Base-by-base conservation (phyloP, 352 stramenopile species). In the Globisporangium cylindrosporum region DNA sequence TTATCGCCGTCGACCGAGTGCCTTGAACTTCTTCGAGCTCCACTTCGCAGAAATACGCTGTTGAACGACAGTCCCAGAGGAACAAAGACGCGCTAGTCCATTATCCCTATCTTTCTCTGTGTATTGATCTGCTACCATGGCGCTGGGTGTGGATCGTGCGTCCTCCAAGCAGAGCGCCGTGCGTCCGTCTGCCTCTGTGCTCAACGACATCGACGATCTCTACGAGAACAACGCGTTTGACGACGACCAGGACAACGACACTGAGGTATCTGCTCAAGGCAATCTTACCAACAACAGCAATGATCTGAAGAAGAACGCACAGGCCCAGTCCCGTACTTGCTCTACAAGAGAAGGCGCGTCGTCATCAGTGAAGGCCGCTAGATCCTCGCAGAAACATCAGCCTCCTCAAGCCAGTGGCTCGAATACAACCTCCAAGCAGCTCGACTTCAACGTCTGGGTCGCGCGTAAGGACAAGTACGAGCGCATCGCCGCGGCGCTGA, bases 391-490 rank as follows among this genome's bases (percentile, higher is more conserved):
- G 32, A 27, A 49, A 36, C 53, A 58, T n/a, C 7, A 20, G 4
- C 58, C 5, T 34, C 34, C 4, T 46, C 46, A 18, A 72, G 59
- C 18, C 6, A 18, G 2, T 12, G 61, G 68, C 55, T 9, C 25
- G 29, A 20, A 8, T 48, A 12, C 32, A 10, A 59, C 22, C 32
- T 15, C 25, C 22, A 76, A 76, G 29, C 64, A 69, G 34, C 74
- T 93, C 56, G 77, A 93, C 27, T 95, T 97, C 62, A 78, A 93
- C 38, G 78, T 91, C 12, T 97, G 88, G 88, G 86, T 97, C 14
- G 80, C 80, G 7, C 83, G 86, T 32, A 95, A 97, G 64, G 89
- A 97, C 74, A 94, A 93, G 66, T 95, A 93, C 62, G 88, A 95
- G 70, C 82, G 85, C 27, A 90, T 89, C 58, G 78, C 88, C 12